Conservation (phyloP, 2,329 filamentous ascomycete genomes). For the Cytospora schulzeri region DNA sequence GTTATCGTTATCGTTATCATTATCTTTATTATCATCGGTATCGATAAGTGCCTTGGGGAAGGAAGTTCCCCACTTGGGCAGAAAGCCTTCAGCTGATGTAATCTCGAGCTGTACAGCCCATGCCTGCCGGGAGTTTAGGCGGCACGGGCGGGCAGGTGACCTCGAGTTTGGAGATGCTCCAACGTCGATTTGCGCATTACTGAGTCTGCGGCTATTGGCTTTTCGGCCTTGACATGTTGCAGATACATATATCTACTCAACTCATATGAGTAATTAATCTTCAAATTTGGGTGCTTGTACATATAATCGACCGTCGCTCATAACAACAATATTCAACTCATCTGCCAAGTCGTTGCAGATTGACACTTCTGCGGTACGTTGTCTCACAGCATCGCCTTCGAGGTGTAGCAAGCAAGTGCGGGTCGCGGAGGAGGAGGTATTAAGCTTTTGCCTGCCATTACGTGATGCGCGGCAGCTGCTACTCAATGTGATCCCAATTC, state of each 20-base stretch:
- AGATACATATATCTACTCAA: neutral
- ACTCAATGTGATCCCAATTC: slow-evolving; percentile 6
- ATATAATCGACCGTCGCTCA: neutral
- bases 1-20: neutral
- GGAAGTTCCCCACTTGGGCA: neutral
- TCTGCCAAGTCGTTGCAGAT: neutral
- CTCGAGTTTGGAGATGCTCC: slow-evolving; percentile 8
- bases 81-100: neutral
- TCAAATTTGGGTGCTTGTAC: neutral
- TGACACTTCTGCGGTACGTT: neutral
- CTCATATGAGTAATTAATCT: neutral
- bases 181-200: slow-evolving; percentile 9
- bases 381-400: slow-evolving; percentile 9
- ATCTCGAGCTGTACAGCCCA: too few relatives aligned
- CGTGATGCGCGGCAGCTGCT: slow-evolving; percentile 17
- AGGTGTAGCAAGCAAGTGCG: neutral
- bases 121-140: neutral
- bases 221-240: slow-evolving; percentile 5
- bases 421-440: neutral
- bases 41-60: neutral
- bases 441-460: slow-evolving; percentile 2
- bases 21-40: neutral
- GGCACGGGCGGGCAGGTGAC: neutral
- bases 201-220: slow-evolving; percentile 17
- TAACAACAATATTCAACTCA: neutral